Conservation (phyloP, 2,329 filamentous ascomycete genomes). For the Neonectria neomacrospora region DNA sequence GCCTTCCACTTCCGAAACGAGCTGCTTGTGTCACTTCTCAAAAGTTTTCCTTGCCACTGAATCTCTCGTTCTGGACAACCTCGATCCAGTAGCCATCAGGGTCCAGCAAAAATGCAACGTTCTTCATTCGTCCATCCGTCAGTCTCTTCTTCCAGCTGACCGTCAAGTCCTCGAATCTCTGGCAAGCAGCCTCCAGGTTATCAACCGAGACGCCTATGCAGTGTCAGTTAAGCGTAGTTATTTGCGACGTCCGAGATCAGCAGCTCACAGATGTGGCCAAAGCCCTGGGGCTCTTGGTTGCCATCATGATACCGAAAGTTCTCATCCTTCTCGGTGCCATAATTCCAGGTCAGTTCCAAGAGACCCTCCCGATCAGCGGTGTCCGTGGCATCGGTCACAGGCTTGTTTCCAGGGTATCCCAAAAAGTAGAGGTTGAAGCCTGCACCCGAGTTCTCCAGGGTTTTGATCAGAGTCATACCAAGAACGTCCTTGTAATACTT, state of each 20-base stretch:
- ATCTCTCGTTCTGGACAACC: constrained; percentile 80
- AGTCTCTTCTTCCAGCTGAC: constrained; percentile 96
- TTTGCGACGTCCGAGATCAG: background rate
- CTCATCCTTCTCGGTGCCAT: constrained; percentile 86
- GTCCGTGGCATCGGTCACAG: constrained; percentile 61
- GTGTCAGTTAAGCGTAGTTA: constrained; percentile 32
- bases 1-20: background rate
- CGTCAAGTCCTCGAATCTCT: constrained; percentile 82
- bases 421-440: constrained; percentile 95
- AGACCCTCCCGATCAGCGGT: constrained; percentile 81
- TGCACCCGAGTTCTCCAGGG: constrained; percentile 73
- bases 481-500: constrained; percentile 87
- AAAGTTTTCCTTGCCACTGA: constrained; percentile 65
- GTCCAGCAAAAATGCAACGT: constrained; percentile 90
- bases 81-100: constrained; percentile 89
- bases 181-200: constrained; percentile 86
- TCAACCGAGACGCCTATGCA: constrained; percentile 80
- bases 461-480: constrained; percentile 87
- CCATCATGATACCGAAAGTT: constrained; percentile 91
- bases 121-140: constrained; percentile 92
- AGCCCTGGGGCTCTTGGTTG: constrained; percentile 91
- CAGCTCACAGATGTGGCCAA: constrained; percentile 86
- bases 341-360: constrained; percentile 89
- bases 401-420: constrained; percentile 74
- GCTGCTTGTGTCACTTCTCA: constrained; percentile 44